phyloP scores from a whole-genome alignment of 2,329 filamentous ascomycete genomes.

The Pseudogymnoascus sp. region DNA sequence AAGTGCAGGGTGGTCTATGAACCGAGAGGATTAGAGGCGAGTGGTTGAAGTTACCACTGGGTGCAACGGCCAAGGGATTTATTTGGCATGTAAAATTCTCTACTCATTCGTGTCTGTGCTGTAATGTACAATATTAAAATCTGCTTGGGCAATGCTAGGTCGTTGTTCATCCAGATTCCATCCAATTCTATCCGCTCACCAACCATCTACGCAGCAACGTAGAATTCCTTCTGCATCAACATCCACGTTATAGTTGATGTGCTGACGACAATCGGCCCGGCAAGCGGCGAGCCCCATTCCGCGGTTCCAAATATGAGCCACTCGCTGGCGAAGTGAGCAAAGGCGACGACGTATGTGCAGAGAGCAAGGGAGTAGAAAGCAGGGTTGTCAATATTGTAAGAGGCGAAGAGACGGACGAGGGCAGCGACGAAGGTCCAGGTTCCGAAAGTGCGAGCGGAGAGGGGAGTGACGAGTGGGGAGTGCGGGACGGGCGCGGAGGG shows the following conservation, averaged over 20 bases:
- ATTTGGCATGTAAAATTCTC: neutral
- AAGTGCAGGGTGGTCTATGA: neutral
- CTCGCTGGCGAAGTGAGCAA: conserved; percentile 53
- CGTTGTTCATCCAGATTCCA: neutral
- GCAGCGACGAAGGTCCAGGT: conserved; percentile 59
- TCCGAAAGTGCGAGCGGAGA: conserved; percentile 66
- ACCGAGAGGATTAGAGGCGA: neutral
- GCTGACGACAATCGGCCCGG: conserved; percentile 48
- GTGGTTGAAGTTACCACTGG: neutral
- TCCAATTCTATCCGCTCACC: neutral
- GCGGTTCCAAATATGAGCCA: conserved; percentile 72
- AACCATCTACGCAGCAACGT: conserved; percentile 43
- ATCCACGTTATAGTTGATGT: conserved; percentile 50
- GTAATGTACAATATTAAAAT: neutral
- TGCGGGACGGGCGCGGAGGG: conserved; percentile 34
- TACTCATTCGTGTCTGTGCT: neutral
- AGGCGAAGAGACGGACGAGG: conserved; percentile 54
- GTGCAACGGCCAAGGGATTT: neutral
- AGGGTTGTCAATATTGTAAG: conserved; percentile 53
- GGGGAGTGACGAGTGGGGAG: conserved; percentile 54
- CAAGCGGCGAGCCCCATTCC: conserved; percentile 50
- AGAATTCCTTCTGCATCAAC: conserved; percentile 59
- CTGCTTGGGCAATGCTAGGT: neutral
- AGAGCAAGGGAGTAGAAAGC: conserved; percentile 52
- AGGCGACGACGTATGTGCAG: conserved; percentile 52